Conservation (phyloP, 257 asterid species). For the Lavandula angustifolia region DNA sequence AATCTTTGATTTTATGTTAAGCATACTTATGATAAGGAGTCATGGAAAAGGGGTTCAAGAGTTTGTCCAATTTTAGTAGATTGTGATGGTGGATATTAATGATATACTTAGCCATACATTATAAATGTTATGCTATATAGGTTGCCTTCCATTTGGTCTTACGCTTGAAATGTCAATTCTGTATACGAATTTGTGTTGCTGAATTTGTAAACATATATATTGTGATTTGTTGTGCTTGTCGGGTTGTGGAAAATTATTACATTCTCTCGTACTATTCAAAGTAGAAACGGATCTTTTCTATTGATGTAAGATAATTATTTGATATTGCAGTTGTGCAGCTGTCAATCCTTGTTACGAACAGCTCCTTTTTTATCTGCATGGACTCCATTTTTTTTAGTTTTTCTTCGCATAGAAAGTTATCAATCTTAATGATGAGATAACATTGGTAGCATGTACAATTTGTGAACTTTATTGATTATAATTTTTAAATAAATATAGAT, state of each 20-base stretch:
- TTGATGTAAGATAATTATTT: not conserved
- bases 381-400: too few relatives aligned
- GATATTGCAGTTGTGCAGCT: not conserved
- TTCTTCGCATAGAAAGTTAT: too few relatives aligned
- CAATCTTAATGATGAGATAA: too few relatives aligned
- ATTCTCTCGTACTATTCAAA: not conserved
- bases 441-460: too few relatives aligned
- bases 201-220: slow-evolving; percentile 16
- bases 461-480: too few relatives aligned
- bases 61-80: slow-evolving; percentile 25
- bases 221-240: slow-evolving; percentile 15
- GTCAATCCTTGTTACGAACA: not conserved
- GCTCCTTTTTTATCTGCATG: not conserved
- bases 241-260: not conserved
- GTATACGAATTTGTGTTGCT: slow-evolving; percentile 19
- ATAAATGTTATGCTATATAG: not conserved
- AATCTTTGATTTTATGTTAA: not conserved
- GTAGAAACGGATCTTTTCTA: not conserved
- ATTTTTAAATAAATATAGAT: too few relatives aligned
- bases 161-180: slow-evolving; percentile 29
- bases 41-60: slow-evolving; percentile 5
- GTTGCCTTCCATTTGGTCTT: not conserved
- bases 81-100: slow-evolving; percentile 30
- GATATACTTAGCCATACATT: not conserved
- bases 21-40: slow-evolving; percentile 6